Base-by-base conservation (phyloP, 2,329 filamentous ascomycete genomes). In the Nannizziopsis barbatae region DNA sequence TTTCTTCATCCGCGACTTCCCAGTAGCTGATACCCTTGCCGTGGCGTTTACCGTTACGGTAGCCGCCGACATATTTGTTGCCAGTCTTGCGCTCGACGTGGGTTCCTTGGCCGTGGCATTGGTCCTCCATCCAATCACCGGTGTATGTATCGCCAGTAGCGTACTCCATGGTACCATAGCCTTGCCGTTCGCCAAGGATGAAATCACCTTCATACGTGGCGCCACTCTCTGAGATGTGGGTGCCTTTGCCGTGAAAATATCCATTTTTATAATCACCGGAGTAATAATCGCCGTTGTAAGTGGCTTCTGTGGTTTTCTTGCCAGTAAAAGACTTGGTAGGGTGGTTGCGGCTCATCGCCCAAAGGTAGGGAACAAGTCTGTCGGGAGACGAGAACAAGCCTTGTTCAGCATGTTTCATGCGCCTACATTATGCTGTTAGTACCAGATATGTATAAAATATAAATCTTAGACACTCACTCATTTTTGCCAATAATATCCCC, bases 1-100 rank as follows among this genome's bases (percentile, higher is more conserved):
- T 72, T 53, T 79, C 75, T 50, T 81, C 77, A 47, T 81, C 76
- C 2, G 77, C 78, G 20, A 76, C 73, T 55, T 77, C 75, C 71
- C 76, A 81, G 53, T 75, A 73, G 48, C 76, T 80, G 33, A 77
- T 72, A n/a, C 79, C 79, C 53, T 76, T 75, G 45, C 78, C 79
- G 54, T 76, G 74, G 36, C 75, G 73, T 61, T 77, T 77, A 54
- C 77, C 76, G 48, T 76, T 70, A 55, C 74, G 71, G 68, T 77
- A 82, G 15, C 75, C 76, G 20, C 79, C 79, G 11, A 75, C 73
- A 53, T 78, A 81, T 37, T 75, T 75, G 58, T 81, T 80, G 41
- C 76, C 76, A 0, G 75, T 79, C 41, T 71, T 67, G 30, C 68
- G 68, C 55, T 80, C 75, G 30, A 75, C 65, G 50, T 75, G 75